Conservation (phyloP, 2,329 filamentous ascomycete genomes). For the Dothideomycetidae sp. region DNA sequence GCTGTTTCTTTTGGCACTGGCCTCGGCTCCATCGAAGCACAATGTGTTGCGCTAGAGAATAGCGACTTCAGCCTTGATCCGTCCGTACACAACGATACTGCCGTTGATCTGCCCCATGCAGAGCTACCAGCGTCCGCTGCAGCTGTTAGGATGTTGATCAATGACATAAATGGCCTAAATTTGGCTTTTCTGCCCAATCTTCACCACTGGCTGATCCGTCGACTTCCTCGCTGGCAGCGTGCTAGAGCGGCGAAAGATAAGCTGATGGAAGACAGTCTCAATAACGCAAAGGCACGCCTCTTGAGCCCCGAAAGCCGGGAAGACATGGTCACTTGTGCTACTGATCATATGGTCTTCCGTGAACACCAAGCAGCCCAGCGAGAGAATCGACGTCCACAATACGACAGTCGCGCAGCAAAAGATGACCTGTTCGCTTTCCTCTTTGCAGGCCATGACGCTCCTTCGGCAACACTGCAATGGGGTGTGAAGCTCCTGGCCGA, state of each 20-base stretch:
- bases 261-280: conserved; percentile 23
- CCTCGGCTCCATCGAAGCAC: conserved; percentile 17
- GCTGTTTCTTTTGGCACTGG: conserved; percentile 24
- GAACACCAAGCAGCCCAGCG: conserved; percentile 23
- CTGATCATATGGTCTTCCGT: conserved; percentile 25
- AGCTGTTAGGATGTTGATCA: conserved; percentile 15
- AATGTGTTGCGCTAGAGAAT: conserved; percentile 11
- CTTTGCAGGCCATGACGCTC: conserved; percentile 33
- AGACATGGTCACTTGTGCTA: conserved; percentile 15
- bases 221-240: conserved; percentile 5
- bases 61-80: conserved; percentile 9
- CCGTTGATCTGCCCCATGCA: conserved; percentile 14
- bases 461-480: conserved; percentile 29
- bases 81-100: conserved; percentile 3
- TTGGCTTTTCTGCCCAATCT: conserved; percentile 15
- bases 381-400: conserved; percentile 18
- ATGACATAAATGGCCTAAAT: conserved; percentile 14
- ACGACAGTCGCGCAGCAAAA: conserved; percentile 15
- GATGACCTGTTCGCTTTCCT: conserved; percentile 23
- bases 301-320: conserved; percentile 13
- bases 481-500: conserved; percentile 26
- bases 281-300: conserved; percentile 18
- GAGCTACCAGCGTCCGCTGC: conserved; percentile 15
- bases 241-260: conserved; percentile 16
- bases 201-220: conserved; percentile 15